Evolutionary conservation across 306 rosid genomes (phyloP).

Genomic region (Prunus mira): DNA sequence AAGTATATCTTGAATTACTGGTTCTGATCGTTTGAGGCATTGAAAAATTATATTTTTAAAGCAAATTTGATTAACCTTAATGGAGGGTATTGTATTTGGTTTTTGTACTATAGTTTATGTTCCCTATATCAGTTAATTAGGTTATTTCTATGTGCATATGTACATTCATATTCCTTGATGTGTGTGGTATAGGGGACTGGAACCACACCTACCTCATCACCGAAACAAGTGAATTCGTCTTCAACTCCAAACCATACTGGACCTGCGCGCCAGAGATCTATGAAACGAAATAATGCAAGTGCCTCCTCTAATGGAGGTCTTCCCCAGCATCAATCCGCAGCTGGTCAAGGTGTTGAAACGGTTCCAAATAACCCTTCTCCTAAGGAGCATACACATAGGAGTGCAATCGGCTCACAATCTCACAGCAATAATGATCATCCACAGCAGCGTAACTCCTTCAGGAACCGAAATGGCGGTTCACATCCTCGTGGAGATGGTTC

Average conservation of each 20-base stretch:
- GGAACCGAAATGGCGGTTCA: conserved; percentile 54
- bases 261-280: conserved; percentile 41
- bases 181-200: conserved; percentile 52
- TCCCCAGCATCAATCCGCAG: conserved; percentile 40
- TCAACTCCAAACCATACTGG: conserved; percentile 37
- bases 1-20: not conserved
- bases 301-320: conserved; percentile 51
- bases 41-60: not conserved
- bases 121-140: not conserved
- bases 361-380: conserved; percentile 42
- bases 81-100: not conserved
- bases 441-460: conserved; percentile 52
- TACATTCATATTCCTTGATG: conserved; percentile 27
- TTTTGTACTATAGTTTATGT: not conserved
- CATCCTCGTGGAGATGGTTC: conserved; percentile 72
- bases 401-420: conserved; percentile 45
- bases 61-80: not conserved
- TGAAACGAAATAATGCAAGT: conserved; percentile 43
- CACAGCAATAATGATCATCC: conserved; percentile 52
- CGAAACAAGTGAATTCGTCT: conserved; percentile 36
- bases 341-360: conserved; percentile 34
- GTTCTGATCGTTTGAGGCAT: not conserved
- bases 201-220: conserved; percentile 39
- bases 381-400: conserved; percentile 56
- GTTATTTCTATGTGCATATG: conserved; percentile 10